Evolutionary conservation across 768 basidiomycete species (phyloP), one percentile per base, ranked within the genome.

Genomic region (Megacollybia marginata): DNA sequence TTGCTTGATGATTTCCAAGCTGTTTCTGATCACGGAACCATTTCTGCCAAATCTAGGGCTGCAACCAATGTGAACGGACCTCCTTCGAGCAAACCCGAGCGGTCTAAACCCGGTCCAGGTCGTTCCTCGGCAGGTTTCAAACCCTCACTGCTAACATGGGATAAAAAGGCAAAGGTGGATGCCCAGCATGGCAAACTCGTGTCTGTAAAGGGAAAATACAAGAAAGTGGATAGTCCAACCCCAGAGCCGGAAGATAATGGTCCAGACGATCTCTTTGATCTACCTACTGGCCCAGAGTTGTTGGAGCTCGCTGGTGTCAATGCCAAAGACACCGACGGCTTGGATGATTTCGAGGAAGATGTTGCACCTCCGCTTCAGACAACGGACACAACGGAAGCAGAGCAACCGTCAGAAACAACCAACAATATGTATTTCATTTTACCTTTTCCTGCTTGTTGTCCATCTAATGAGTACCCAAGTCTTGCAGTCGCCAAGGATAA

Each of bases 291-390:
- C 23, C 60, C 57, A 12, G 77, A 83, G 52, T 61, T 84, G 28
- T 63, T 83, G 38, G 56, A 70, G 48, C 53, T 79, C 42, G 81
- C 79, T 13, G 82, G 80, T 13, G 56, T 76, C 16, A 62, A 73
- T 46, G 18, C 53, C 9, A 52, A 62, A 31, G 69, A 62, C 31
- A 69, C 61, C 1, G 68, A 72, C 20, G 60, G 53, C 0, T 71
- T 86, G 20, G 67, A 77, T 8, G 82, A 83, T 54, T 85, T 78
- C 54, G 79, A 83, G 44, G 81, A 80, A n/a, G 71, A 69, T 42
- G 38, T 52, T 5, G 48, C 54, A 45, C 48, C 50, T 50, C 47
- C 56, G 20, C 48, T 55, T 19, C 60, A 64, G 45, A 58, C 57
- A 52, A 68, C 62, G 67, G 65, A 47, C 11, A 48, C 46, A 31